Base-by-base conservation (phyloP, 768 basidiomycete genomes). In the Suillus lakei region DNA sequence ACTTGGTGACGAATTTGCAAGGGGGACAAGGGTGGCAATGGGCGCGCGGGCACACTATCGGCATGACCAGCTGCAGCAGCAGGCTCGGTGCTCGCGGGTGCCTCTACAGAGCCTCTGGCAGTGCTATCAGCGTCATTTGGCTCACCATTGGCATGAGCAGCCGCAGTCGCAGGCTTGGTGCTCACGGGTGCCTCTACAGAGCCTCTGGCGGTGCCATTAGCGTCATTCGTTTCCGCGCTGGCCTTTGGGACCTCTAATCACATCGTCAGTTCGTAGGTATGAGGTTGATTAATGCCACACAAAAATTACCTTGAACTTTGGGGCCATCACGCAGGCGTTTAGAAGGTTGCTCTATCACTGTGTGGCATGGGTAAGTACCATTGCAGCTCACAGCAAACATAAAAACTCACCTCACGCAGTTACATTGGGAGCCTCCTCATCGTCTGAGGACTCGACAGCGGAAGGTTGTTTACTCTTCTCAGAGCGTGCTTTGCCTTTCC, bases 21-120 rank as follows among this genome's bases (percentile, higher is more conserved):
- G 46, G 46, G 46, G 46, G 46, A 48, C 46, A 48, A 48, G 46
- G 46, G 46, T 48, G 46, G 46, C n/a, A 48, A 23, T 48, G 46
- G 5, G 46, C 12, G 1, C 1, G n/a, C 2, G 46, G 46, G 46
- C 23, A 48, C 46, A 48, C 46, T 48, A 23, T 48, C 13, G 23
- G 23, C 46, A 48, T 48, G 46, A 48, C 46, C 46, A 48, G 23
- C 46, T 5, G 46, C 3, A 48, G 43, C 43, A 44, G 43, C 43
- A 44, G 43, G 43, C 43, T 44, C 1, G 9, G 46, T 48, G 13
- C 46, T 23, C 2, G 23, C 4, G 4, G n/a, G 44, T 4, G n/a
- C 44, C 44, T 46, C 44, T 46, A 1, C 44, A 46, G 44, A 12
- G 44, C 21, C 44, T 46, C n/a, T 46, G 44, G 44, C 44, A 46